phyloP scores from a whole-genome alignment of 2,329 filamentous ascomycete species.

The Colletotrichum lentis region DNA sequence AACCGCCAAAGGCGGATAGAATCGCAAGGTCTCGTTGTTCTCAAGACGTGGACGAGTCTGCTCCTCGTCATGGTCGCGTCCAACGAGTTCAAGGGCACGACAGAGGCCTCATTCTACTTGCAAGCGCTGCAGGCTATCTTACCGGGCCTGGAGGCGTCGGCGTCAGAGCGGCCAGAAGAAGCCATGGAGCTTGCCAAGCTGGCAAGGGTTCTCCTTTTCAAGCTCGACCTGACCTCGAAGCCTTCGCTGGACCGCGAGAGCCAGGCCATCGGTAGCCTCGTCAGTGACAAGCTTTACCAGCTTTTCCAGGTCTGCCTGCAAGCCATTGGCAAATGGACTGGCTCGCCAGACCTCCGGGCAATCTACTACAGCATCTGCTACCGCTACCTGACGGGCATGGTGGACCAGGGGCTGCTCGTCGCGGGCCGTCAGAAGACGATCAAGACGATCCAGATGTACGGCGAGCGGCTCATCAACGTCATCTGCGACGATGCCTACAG shows the following conservation, averaged over 20 bases:
- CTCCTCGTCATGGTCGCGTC: constrained; percentile 83
- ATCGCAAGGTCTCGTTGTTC: constrained; percentile 68
- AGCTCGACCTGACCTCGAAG: constrained; percentile 66
- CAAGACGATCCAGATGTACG: constrained; percentile 72
- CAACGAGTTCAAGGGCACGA: constrained; percentile 78
- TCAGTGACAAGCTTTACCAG: constrained; percentile 89
- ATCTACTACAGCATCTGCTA: constrained; percentile 93
- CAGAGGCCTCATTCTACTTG: constrained; percentile 79
- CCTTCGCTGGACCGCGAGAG: constrained; percentile 53
- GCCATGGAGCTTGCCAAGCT: constrained; percentile 80
- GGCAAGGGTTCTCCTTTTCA: constrained; percentile 75
- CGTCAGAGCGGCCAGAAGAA: constrained; percentile 72
- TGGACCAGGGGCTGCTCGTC: constrained; percentile 59
- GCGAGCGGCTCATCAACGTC: constrained; percentile 82
- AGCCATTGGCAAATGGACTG: constrained; percentile 77
- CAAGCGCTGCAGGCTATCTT: constrained; percentile 88
- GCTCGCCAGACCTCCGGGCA: constrained; percentile 76
- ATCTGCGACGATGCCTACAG: constrained; percentile 93
- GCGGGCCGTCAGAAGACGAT: constrained; percentile 68
- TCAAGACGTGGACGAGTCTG: constrained; percentile 86
- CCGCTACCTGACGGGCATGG: constrained; percentile 78
- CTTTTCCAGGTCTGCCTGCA: constrained; percentile 87
- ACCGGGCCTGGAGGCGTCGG: constrained; percentile 83
- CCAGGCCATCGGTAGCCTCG: constrained; percentile 69
- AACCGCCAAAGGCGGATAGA: constrained; percentile 70